These are phyloP conservation scores for Lecanicillium sp. DNA, from an alignment of 2,329 filamentous ascomycete genomes.

Conservation along the genomic window DNA sequence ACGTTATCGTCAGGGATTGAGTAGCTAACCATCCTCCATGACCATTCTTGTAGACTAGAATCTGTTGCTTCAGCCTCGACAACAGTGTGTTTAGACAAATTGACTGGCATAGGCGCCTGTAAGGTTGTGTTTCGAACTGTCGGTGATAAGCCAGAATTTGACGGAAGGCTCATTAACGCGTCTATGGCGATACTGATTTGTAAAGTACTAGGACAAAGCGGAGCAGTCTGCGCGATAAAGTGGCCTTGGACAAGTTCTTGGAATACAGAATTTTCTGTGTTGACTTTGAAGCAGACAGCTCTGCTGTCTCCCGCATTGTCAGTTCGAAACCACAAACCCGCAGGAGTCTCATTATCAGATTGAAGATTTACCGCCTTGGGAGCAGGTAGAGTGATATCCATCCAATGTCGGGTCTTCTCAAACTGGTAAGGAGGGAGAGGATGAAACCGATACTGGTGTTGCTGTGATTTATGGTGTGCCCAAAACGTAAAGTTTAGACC, in stretches of 20 bases:
- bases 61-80: too few relatives aligned
- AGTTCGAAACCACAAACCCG: too few relatives aligned
- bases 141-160: too few relatives aligned
- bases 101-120: too few relatives aligned
- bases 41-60: too few relatives aligned
- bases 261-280: conserved; percentile 27
- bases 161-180: too few relatives aligned
- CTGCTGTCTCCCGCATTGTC: not conserved
- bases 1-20: too few relatives aligned
- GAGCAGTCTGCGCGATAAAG: conserved; percentile 27
- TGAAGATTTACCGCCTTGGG: not conserved
- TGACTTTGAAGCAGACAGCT: conserved; percentile 30
- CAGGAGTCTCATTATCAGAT: too few relatives aligned
- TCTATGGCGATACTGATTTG: too few relatives aligned
- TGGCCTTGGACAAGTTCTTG: conserved; percentile 26
- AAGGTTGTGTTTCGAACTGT: too few relatives aligned
- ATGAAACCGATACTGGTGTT: conserved; percentile 11
- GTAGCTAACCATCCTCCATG: too few relatives aligned
- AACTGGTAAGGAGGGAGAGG: conserved; percentile 35
- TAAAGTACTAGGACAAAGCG: conserved; percentile 29
- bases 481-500: conserved; percentile 28
- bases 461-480: conserved; percentile 23
- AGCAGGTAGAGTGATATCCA: conserved; percentile 20
- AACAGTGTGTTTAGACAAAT: too few relatives aligned
- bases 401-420: conserved; percentile 29